A percentile compares a stretch with the other conserved stretches of the same genome.
These are phyloP conservation scores for Pharus latifolius DNA, from an alignment of 176 grass and related monocot genomes.

Conservation along the genomic window DNA sequence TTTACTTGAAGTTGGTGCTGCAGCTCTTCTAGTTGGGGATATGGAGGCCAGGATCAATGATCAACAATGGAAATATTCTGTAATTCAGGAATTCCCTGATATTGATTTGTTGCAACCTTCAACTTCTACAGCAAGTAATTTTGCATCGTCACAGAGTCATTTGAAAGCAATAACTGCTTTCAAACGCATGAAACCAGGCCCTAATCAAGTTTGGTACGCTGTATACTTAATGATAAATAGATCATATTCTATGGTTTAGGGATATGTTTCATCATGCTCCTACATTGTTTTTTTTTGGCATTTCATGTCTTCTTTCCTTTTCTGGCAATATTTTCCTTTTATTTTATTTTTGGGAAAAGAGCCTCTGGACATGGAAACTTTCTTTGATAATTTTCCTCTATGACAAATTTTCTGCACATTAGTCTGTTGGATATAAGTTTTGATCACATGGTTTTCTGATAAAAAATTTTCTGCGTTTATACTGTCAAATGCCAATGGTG, in stretches of 20 bases:
- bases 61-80: conserved; percentile 58
- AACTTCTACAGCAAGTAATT: conserved; percentile 48
- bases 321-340: neutral
- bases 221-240: too few species aligned
- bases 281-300: conserved; percentile 1
- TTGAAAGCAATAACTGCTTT: conserved; percentile 96
- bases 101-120: conserved; percentile 84
- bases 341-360: neutral
- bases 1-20: conserved; percentile 80
- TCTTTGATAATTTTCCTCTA: neutral
- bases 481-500: neutral
- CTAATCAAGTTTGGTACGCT: conserved; percentile 87
- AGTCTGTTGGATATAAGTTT: neutral
- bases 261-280: neutral
- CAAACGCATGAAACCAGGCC: conserved; percentile 83
- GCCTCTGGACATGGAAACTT: neutral
- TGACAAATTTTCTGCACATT: neutral
- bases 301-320: neutral
- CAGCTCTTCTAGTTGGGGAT: conserved; percentile 86
- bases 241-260: conserved; percentile 15
- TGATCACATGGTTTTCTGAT: neutral
- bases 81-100: conserved; percentile 71
- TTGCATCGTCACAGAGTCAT: conserved; percentile 63
- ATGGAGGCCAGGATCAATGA: conserved; percentile 68
- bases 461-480: neutral